Percentiles rank a stretch among this genome's conserved stretches.
phyloP scores from a whole-genome alignment of 164 flowering plant genomes.

The Tinospora cordifolia region DNA sequence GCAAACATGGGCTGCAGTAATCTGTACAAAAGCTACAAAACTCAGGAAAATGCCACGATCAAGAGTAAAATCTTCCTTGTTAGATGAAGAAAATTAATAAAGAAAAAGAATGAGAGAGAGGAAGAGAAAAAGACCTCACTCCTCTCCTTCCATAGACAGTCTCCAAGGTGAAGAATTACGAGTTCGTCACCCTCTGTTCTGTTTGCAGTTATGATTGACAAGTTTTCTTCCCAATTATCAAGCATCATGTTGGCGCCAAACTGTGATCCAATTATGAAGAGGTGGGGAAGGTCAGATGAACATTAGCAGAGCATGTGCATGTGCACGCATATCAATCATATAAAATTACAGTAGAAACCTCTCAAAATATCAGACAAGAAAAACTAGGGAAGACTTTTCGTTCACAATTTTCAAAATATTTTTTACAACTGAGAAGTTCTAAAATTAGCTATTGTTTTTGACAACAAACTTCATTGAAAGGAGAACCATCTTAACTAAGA shows the following conservation, averaged over 20 bases:
- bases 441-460: neutral
- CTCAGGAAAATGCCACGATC: conserved; percentile 13
- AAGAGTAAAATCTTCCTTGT: neutral
- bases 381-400: no score
- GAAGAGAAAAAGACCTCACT: conserved; percentile 45
- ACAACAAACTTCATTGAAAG: neutral
- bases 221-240: conserved; percentile 86
- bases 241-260: conserved; percentile 49
- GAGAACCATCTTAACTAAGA: neutral
- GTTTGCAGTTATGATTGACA: conserved; percentile 81
- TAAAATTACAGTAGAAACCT: no score
- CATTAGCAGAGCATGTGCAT: neutral
- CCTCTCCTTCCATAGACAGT: conserved; percentile 79
- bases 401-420: neutral
- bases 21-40: conserved; percentile 32
- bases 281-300: neutral
- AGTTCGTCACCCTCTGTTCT: conserved; percentile 84
- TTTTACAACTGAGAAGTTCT: neutral
- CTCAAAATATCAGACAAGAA: no score
- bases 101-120: neutral
- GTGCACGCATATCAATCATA: neutral
- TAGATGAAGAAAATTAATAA: neutral
- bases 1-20: conserved; percentile 85
- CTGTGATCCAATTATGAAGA: conserved; percentile 25
- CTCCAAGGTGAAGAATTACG: conserved; percentile 85